These are phyloP conservation scores for Tilletia walkeri DNA, from an alignment of 1,284 basidiomycete genomes.

Conservation along the genomic window DNA sequence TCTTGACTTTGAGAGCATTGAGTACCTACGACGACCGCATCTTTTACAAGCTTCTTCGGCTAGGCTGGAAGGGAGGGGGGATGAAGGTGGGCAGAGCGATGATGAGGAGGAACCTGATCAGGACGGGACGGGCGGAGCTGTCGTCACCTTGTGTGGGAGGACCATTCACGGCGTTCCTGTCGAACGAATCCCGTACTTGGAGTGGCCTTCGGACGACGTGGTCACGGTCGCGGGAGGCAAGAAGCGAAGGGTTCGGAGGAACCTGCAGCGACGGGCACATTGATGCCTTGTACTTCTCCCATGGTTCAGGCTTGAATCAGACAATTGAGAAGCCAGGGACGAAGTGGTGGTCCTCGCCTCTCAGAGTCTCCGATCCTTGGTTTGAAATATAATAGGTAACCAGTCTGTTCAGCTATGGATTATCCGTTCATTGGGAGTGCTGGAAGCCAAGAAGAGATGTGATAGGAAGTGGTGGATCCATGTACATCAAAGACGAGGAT, in stretches of 20 bases:
- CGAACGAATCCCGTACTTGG: slow-evolving; percentile 73
- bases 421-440: too few species aligned
- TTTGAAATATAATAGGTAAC: too few species aligned
- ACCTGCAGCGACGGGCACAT: slow-evolving; percentile 59
- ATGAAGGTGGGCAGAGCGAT: background rate
- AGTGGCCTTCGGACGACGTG: slow-evolving; percentile 66
- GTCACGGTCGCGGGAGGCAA: slow-evolving; percentile 60
- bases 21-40: background rate
- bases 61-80: background rate
- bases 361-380: too few species aligned
- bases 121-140: too few species aligned
- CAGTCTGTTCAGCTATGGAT: too few species aligned
- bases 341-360: too few species aligned
- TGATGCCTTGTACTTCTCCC: background rate
- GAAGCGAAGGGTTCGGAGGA: slow-evolving; percentile 72
- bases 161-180: slow-evolving; percentile 60
- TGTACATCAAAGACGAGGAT: too few species aligned
- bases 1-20: slow-evolving; percentile 65
- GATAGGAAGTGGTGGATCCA: too few species aligned
- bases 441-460: too few species aligned
- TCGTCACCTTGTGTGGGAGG: background rate
- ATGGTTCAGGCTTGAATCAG: too few species aligned
- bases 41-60: background rate
- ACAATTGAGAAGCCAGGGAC: too few species aligned
- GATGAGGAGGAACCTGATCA: background rate